A percentile compares a stretch with the other conserved stretches of the same genome.
Evolutionary conservation across 305 asterid genomes (phyloP).

Genomic region (Rubia peregrina): DNA sequence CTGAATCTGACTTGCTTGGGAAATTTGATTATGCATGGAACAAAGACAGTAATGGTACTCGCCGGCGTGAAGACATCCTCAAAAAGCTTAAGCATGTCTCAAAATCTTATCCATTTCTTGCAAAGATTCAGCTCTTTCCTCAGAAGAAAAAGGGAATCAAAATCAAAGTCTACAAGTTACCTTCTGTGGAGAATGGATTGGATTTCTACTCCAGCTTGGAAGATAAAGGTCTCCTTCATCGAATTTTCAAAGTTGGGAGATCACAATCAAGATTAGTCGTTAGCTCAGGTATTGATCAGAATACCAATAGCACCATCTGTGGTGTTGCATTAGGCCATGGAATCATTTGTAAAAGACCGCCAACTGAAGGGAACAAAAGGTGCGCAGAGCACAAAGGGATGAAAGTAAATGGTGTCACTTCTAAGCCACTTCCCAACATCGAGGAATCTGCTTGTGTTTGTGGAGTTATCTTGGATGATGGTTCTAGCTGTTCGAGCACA

Average conservation of each 20-base stretch:
- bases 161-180: slow-evolving; percentile 37
- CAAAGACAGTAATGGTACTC: slow-evolving; percentile 64
- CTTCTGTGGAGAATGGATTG: slow-evolving; percentile 24
- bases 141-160: slow-evolving; percentile 51
- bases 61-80: slow-evolving; percentile 59
- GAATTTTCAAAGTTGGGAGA: slow-evolving; percentile 49
- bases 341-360: slow-evolving; percentile 48
- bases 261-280: slow-evolving; percentile 41
- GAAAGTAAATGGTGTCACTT: slow-evolving; percentile 47
- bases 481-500: slow-evolving; percentile 40
- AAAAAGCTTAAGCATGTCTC: slow-evolving; percentile 32
- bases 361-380: slow-evolving; percentile 67
- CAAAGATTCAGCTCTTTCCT: slow-evolving; percentile 34
- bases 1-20: slow-evolving; percentile 67
- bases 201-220: slow-evolving; percentile 17
- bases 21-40: slow-evolving; percentile 92
- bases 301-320: slow-evolving; percentile 19
- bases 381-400: slow-evolving; percentile 77
- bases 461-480: slow-evolving; percentile 54
- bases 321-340: slow-evolving; percentile 70
- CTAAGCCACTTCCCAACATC: not conserved
- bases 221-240: slow-evolving; percentile 26
- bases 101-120: slow-evolving; percentile 34
- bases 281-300: slow-evolving; percentile 20
- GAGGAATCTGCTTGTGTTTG: slow-evolving; percentile 31